A percentile compares a stretch with the other conserved stretches of the same genome.
phyloP scores from a whole-genome alignment of 129 eudicot genomes.

The Artemisia argyi region DNA sequence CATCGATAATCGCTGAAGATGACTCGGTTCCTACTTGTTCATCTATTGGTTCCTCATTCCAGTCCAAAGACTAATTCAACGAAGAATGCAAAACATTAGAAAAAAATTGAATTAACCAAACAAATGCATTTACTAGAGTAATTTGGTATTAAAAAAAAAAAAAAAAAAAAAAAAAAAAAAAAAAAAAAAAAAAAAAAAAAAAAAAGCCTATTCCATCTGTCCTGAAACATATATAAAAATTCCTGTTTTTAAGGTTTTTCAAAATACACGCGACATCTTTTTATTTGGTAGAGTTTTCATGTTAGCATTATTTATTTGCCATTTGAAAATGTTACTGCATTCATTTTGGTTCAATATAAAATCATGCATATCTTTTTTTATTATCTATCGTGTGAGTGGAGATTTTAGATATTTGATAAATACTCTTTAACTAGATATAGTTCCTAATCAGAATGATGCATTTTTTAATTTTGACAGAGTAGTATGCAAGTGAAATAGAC shows the following conservation, averaged over 20 bases:
- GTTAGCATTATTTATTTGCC: not conserved
- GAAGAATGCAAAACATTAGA: not conserved
- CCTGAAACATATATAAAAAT: no score
- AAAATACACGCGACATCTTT: not conserved
- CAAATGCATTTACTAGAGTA: not conserved
- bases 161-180: no score
- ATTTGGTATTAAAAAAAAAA: not conserved
- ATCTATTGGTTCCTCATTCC: slow-evolving; percentile 84
- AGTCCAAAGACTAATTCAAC: slow-evolving; percentile 57
- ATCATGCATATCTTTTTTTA: no score
- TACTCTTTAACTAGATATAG: not conserved
- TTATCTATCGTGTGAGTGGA: not conserved
- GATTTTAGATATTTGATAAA: not conserved
- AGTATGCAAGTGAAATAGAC: not conserved
- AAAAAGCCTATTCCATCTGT: no score
- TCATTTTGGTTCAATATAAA: not conserved
- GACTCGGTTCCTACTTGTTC: slow-evolving; percentile 60
- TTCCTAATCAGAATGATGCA: slow-evolving; percentile 5
- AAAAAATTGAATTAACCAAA: slow-evolving; percentile 2
- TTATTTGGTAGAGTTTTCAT: not conserved
- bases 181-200: no score
- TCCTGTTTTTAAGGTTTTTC: not conserved
- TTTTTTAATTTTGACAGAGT: not conserved
- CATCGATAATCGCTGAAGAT: slow-evolving; percentile 37
- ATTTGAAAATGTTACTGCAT: not conserved